A percentile compares a stretch with the other conserved stretches of the same genome.
Conservation (phyloP, 2,329 filamentous ascomycete species). For the Paecilomyces sp. region DNA sequence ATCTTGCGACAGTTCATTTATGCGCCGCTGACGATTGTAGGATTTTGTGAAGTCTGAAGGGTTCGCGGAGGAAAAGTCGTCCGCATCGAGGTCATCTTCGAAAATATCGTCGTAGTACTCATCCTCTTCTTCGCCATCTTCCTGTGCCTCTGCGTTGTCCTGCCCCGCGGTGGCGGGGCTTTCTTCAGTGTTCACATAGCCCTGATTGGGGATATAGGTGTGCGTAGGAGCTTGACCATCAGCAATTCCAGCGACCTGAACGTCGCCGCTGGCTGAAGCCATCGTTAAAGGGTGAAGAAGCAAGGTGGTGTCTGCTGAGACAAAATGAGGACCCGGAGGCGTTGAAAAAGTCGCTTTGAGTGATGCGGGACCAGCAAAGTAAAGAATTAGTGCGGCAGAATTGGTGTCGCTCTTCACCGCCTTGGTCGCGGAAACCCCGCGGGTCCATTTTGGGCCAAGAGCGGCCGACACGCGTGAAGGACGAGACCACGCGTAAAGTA, state of each 20-base stretch:
- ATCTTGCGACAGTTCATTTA: conserved; percentile 48
- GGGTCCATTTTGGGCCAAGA: neutral
- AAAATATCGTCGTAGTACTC: conserved; percentile 57
- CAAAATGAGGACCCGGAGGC: neutral
- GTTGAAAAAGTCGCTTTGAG: neutral
- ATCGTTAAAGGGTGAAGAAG: conserved; percentile 11
- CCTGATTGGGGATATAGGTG: conserved; percentile 43
- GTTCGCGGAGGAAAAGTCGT: conserved; percentile 50
- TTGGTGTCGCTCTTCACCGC: neutral
- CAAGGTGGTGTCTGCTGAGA: neutral
- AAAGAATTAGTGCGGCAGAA: neutral
- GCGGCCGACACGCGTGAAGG: neutral
- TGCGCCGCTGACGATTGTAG: conserved; percentile 75
- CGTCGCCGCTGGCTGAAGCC: conserved; percentile 15
- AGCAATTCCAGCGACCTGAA: conserved; percentile 25
- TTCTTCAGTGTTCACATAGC: conserved; percentile 35
- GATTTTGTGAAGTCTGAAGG: conserved; percentile 70
- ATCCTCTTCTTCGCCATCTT: conserved; percentile 45
- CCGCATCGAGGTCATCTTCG: conserved; percentile 48
- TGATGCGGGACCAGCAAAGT: neutral
- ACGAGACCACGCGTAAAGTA: neutral
- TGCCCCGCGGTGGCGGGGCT: conserved; percentile 25
- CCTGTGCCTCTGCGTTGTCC: conserved; percentile 32
- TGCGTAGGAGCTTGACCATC: conserved; percentile 41
- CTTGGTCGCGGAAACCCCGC: neutral